phyloP scores from a whole-genome alignment of 169 alveolate species.

The Eimeria necatrix region DNA sequence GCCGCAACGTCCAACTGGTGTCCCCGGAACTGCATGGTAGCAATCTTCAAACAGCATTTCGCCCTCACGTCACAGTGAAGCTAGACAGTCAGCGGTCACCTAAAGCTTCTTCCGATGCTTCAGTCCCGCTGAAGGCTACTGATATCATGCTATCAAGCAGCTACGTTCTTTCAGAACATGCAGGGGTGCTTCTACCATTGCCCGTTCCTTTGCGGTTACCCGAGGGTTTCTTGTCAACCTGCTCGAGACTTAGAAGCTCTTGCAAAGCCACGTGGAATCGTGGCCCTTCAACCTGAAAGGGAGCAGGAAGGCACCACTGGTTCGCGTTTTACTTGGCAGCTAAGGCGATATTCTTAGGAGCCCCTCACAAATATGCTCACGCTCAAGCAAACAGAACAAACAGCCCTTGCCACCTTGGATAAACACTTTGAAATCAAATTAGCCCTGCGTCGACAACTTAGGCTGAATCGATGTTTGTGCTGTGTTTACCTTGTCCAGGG shows the following conservation, averaged over 20 bases:
- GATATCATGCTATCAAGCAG: no score
- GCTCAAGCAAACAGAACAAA: neutral
- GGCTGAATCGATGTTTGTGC: neutral
- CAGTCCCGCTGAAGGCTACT: no score
- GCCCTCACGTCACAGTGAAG: neutral
- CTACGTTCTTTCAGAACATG: no score
- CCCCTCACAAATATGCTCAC: neutral
- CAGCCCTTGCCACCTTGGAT: neutral
- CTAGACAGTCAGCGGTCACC: no score
- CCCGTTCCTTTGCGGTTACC: neutral
- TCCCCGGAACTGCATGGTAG: neutral
- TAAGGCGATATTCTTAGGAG: neutral
- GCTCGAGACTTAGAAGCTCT: constrained; percentile 26
- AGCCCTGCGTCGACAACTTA: no score
- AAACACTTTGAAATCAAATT: neutral
- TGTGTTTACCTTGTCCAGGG: constrained; percentile 46
- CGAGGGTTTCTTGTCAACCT: neutral
- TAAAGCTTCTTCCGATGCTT: no score
- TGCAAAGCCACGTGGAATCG: constrained; percentile 45
- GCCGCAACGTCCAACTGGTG: constrained; percentile 24
- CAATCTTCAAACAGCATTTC: neutral
- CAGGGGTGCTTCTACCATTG: no score
- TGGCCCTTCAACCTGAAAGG: constrained; percentile 40
- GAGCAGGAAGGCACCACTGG: neutral
- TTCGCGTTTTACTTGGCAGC: neutral